Base-by-base conservation (phyloP, 2,329 filamentous ascomycete species). In the Colletotrichum trifolii region DNA sequence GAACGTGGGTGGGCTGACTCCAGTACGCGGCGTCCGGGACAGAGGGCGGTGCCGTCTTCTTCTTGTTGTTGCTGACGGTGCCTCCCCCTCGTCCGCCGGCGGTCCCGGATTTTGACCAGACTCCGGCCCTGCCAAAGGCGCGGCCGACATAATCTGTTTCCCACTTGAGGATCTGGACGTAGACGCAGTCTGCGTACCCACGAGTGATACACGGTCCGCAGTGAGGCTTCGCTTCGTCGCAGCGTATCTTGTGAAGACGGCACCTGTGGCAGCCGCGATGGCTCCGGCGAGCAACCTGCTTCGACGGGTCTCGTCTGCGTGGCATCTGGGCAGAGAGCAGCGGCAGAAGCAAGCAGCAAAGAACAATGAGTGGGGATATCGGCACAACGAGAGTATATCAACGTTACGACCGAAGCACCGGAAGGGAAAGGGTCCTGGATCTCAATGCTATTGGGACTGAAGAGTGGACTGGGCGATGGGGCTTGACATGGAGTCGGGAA, bases 81-180 rank as follows among this genome's bases (percentile, higher is more conserved):
- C 25, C 25, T 25, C 25, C 25, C 25, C 25, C 25, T 25, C 25
- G 25, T 25, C 25, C 25, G 17, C 15, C 46, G 4, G 10, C 25
- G 5, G 35, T 15, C n/a, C 62, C 58, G 8, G 62, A 65, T 15
- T 73, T 75, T 5, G 68, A 61, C 73, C 73, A 75, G 11, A 74
- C 71, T 3, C 73, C 73, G 33, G 71, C 69, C 34, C 73, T 39
- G 3, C 73, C 73, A 67, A 75, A 75, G 8, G 73, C 74, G 3
- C 71, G 48, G 0, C 73, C 73, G 7, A 68, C 61, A 43, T 73
- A 75, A 57, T 75, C 73, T 0, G 70, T 52, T 39, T 75, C 73
- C 73, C 73, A 75, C 64, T 75, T 75, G n/a, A 65, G 62, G 40
- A 62, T 42, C 34, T 53, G 62, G 34, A 36, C 50, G 40, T 65